Percentiles rank a stretch among this genome's conserved stretches.
These are phyloP conservation scores for Dacryopinax primogenitus DNA, from an alignment of 768 basidiomycete species.

Conservation along the genomic window DNA sequence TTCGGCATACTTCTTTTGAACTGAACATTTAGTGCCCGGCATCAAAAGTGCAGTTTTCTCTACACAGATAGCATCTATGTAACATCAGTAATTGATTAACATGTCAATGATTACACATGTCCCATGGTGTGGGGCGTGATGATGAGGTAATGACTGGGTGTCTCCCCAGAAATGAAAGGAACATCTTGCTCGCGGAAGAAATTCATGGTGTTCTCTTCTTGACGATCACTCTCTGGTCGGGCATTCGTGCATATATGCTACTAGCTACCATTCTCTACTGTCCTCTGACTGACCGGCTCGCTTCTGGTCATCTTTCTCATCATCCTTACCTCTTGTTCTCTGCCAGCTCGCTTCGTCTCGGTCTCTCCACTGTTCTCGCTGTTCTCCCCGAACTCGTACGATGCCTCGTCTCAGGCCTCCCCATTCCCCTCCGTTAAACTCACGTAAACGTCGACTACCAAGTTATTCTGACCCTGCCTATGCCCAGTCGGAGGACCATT, in stretches of 20 bases:
- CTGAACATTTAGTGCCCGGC: too few relatives aligned
- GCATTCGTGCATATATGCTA: constrained; percentile 1
- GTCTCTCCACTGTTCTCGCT: not conserved
- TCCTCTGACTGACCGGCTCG: not conserved
- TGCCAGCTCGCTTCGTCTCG: not conserved
- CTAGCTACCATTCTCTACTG: not conserved
- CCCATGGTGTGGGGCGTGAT: too few relatives aligned
- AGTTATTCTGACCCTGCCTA: too few relatives aligned
- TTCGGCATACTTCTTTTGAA: too few relatives aligned
- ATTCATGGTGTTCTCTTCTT: not conserved
- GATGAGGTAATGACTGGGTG: too few relatives aligned
- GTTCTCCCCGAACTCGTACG: not conserved
- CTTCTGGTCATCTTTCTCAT: not conserved
- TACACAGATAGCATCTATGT: not conserved
- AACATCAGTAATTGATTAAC: not conserved
- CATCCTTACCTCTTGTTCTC: not conserved
- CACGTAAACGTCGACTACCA: not conserved
- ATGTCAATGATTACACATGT: too few relatives aligned
- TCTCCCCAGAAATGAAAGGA: not conserved
- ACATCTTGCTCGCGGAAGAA: not conserved
- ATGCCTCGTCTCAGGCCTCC: not conserved
- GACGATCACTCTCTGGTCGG: not conserved
- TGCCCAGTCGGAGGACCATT: too few relatives aligned
- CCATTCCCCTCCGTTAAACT: not conserved
- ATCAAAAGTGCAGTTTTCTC: not conserved